Evolutionary conservation across 129 eudicot genomes (phyloP), one percentile per base, ranked within the genome.

Genomic region (Flaveria linearis): DNA sequence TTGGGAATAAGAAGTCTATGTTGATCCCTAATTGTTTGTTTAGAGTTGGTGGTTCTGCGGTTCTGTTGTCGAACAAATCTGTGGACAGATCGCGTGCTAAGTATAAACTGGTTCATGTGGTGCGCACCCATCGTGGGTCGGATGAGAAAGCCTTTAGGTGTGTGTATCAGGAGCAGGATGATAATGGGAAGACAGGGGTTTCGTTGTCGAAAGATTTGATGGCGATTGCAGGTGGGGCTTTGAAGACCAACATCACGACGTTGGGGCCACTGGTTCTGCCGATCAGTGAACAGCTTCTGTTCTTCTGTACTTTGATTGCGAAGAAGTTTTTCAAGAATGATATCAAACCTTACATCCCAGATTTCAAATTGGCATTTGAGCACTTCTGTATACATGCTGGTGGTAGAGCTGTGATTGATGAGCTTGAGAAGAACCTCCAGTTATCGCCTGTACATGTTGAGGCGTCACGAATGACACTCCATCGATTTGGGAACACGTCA

Each of bases 371-470:
- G 71, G 96, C 96, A 0, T 89, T 89, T 52, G 96, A 89, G 73
- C 96, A 89, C 74, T 89, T 89, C 76, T 89, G 96, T 62, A 89
- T 89, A 72, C 96, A 89, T 49, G 91, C 95, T 7, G 95, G 95
- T 1, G 96, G 96, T 2, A 81, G 91, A 52, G 96, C 91, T 62
- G 96, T 89, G 78, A 89, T 89, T 33, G 96, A 89, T 43, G 96
- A 89, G 70, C 83, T 89, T 9, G 96, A 89, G 83, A 89, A 87
- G 88, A 89, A 89, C 66, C 60, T 89, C 57, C 96, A 87, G 76
- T 53, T 89, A 23, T 62, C 60, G 16, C 89, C 88, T 0, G 63
- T 55, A 14, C 96, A 89, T 15, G 96, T 87, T 49, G 96, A 89
- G 66, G 92, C 96, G 22, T 89, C 96, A 1, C 72, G 96, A 28